These are phyloP conservation scores for Salix viminalis DNA, from an alignment of 345 rosid species.

Conservation along the genomic window DNA sequence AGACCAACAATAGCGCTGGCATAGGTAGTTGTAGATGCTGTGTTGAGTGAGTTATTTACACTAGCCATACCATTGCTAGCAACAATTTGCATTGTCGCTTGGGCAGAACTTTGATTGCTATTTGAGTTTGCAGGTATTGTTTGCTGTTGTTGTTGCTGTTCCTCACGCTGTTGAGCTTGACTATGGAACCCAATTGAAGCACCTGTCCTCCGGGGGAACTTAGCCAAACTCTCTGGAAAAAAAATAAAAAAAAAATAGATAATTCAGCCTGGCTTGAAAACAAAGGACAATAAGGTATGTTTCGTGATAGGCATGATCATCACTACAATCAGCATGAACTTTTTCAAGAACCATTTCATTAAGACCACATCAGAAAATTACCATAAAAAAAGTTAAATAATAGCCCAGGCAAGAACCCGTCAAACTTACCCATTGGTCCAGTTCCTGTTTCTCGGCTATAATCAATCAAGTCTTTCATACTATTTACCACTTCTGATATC, in stretches of 20 bases:
- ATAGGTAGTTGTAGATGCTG: slow-evolving; percentile 59
- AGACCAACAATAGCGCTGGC: slow-evolving; percentile 76
- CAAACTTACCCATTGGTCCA: slow-evolving; percentile 92
- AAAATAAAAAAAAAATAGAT: background rate
- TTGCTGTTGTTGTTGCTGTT: slow-evolving; percentile 52
- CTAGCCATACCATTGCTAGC: slow-evolving; percentile 46
- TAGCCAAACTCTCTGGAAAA: slow-evolving; percentile 84
- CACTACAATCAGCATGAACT: background rate
- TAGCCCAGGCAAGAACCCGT: background rate
- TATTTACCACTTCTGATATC: slow-evolving; percentile 97
- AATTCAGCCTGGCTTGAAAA: background rate
- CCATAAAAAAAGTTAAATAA: background rate
- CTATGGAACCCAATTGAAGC: slow-evolving; percentile 46
- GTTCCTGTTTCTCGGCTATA: slow-evolving; percentile 84
- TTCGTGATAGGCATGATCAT: background rate
- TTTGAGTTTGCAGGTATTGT: slow-evolving; percentile 42
- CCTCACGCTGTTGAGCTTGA: slow-evolving; percentile 63
- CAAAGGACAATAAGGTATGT: background rate
- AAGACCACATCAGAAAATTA: background rate
- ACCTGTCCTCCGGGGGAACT: slow-evolving; percentile 76
- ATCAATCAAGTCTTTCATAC: slow-evolving; percentile 99
- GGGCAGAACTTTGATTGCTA: slow-evolving; percentile 51
- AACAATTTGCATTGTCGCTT: slow-evolving; percentile 43
- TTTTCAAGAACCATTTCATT: background rate
- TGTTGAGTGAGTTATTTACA: slow-evolving; percentile 52